A percentile compares a stretch with the other conserved stretches of the same genome.
phyloP scores from a whole-genome alignment of 176 grass and related monocot species.

The Alopecurus myosuroides region DNA sequence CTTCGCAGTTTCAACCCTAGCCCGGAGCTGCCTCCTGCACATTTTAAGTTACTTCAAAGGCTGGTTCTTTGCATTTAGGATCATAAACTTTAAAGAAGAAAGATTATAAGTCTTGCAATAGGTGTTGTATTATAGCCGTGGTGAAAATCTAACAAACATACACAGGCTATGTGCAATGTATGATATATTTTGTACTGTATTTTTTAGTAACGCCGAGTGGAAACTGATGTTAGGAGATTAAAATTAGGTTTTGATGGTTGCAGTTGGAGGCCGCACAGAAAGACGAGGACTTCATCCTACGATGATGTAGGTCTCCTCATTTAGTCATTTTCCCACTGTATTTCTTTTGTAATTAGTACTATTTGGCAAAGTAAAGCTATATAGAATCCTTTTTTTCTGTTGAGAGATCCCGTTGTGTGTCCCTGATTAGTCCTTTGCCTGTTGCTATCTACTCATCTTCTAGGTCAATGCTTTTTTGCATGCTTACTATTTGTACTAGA shows the following conservation, averaged over 20 bases:
- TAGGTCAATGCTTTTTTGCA: neutral
- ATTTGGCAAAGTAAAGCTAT: too few relatives aligned
- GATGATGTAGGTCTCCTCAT: neutral
- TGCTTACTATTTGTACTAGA: neutral
- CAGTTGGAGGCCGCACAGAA: too few relatives aligned
- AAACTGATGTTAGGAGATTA: conserved; percentile 30
- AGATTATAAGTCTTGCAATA: too few relatives aligned
- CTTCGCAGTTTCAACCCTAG: too few relatives aligned
- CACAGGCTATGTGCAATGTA: neutral
- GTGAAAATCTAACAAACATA: neutral
- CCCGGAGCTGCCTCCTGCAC: too few relatives aligned
- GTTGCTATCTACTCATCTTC: neutral
- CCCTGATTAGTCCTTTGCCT: neutral
- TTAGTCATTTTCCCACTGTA: too few relatives aligned
- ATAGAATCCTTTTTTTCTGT: neutral
- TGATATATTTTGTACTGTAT: neutral
- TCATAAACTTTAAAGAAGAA: too few relatives aligned
- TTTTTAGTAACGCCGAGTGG: neutral
- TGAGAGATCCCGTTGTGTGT: neutral
- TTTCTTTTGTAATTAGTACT: too few relatives aligned
- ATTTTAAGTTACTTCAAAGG: too few relatives aligned
- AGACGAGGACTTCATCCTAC: conserved; percentile 31
- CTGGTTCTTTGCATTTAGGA: too few relatives aligned
- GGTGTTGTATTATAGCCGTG: neutral
- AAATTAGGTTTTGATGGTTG: conserved; percentile 88